Conservation (phyloP, 1,284 basidiomycete genomes). For the Cutaneotrichosporon dermatis region DNA sequence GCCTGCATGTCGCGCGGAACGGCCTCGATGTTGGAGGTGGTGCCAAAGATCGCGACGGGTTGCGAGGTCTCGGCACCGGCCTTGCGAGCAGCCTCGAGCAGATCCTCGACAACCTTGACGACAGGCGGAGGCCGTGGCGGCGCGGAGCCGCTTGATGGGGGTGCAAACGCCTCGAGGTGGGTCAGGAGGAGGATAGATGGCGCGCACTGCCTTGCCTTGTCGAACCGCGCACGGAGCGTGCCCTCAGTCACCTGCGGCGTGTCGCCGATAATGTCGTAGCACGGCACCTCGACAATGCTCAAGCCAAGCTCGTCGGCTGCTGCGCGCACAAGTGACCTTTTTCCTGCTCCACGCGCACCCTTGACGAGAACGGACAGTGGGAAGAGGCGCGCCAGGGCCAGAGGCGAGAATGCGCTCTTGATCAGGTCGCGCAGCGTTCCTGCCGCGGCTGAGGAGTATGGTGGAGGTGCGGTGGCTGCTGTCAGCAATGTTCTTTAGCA, state of each 20-base stretch:
- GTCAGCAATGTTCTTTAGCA: not conserved
- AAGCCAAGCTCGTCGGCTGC: slow-evolving; percentile 49
- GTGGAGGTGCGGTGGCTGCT: slow-evolving; percentile 14
- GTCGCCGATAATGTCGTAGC: slow-evolving; percentile 79
- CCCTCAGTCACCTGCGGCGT: slow-evolving; percentile 74
- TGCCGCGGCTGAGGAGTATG: slow-evolving; percentile 22
- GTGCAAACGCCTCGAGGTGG: slow-evolving; percentile 76
- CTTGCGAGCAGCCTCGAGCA: slow-evolving; percentile 17
- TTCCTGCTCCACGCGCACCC: slow-evolving; percentile 54
- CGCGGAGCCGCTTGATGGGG: slow-evolving; percentile 62
- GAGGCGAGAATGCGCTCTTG: slow-evolving; percentile 23
- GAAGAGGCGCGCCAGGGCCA: slow-evolving; percentile 22
- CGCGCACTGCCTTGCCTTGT: slow-evolving; percentile 71
- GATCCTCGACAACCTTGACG: slow-evolving; percentile 34
- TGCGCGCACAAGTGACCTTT: slow-evolving; percentile 46
- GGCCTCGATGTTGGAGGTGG: slow-evolving; percentile 64
- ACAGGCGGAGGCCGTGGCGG: slow-evolving; percentile 28
- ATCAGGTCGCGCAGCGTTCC: slow-evolving; percentile 35
- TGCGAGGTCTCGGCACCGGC: slow-evolving; percentile 51
- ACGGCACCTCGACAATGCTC: slow-evolving; percentile 78
- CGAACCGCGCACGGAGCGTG: slow-evolving; percentile 68
- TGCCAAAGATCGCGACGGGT: slow-evolving; percentile 67
- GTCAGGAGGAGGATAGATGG: slow-evolving; percentile 81
- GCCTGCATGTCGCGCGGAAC: slow-evolving; percentile 65
- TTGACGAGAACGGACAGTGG: slow-evolving; percentile 51